phyloP scores from a whole-genome alignment of 495 filamentous ascomycete genomes.

The Bombardia bombarda region DNA sequence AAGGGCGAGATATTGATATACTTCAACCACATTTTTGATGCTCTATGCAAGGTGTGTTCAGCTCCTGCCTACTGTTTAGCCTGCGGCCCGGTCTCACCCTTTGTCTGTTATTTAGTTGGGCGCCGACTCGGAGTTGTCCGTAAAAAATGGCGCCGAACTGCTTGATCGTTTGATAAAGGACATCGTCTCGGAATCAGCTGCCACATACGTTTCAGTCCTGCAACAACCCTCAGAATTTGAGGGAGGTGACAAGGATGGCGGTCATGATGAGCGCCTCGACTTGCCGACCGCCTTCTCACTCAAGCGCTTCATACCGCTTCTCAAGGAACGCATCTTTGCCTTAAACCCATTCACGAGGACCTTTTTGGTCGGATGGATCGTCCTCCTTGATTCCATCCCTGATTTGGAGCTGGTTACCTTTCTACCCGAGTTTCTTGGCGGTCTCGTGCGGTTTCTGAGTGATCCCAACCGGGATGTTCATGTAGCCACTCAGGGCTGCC shows the following conservation, averaged over 20 bases:
- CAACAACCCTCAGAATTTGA: conserved; percentile 48
- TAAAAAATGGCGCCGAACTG: conserved; percentile 97
- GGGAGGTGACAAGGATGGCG: conserved; percentile 40
- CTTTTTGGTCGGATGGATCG: conserved; percentile 95
- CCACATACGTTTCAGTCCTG: conserved; percentile 87
- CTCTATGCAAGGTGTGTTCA: conserved; percentile 75
- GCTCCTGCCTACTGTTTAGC: neutral
- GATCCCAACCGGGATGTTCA: conserved; percentile 90
- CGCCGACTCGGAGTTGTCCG: conserved; percentile 90
- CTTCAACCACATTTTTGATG: conserved; percentile 98
- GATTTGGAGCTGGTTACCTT: conserved; percentile 92
- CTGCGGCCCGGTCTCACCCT: neutral
- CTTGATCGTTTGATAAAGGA: conserved; percentile 96
- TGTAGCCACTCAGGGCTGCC: conserved; percentile 75
- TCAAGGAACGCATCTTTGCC: conserved; percentile 88
- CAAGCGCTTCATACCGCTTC: conserved; percentile 79
- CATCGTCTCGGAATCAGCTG: conserved; percentile 93
- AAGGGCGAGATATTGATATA: conserved; percentile 95
- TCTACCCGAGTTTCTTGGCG: conserved; percentile 84
- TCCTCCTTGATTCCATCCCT: conserved; percentile 89
- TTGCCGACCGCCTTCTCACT: conserved; percentile 89
- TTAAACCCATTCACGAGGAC: conserved; percentile 90
- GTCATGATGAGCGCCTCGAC: conserved; percentile 43
- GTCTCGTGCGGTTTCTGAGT: conserved; percentile 85
- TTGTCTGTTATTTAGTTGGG: conserved; percentile 55